phyloP scores from a whole-genome alignment of 202 grass and related monocot genomes.

The Eragrostis tef region DNA sequence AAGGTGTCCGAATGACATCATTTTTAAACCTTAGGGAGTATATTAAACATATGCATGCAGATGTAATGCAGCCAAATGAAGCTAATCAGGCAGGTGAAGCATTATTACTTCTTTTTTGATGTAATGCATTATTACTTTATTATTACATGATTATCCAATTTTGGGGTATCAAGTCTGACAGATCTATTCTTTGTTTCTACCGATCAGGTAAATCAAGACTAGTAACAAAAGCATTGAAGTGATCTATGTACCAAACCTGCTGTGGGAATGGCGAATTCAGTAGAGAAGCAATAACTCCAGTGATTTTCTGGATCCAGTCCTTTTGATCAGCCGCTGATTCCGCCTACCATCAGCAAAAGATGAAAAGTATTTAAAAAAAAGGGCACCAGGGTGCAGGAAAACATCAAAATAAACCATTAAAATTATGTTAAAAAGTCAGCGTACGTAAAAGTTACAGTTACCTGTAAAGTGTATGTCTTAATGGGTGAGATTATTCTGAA shows the following conservation, averaged over 20 bases:
- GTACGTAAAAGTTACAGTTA: constrained; percentile 37
- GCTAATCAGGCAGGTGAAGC: constrained; percentile 26
- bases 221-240: constrained; percentile 36
- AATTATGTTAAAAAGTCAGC: constrained; percentile 14
- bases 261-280: constrained; percentile 70
- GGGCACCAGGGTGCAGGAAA: background rate
- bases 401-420: background rate
- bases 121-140: constrained; percentile 17
- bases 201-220: constrained; percentile 25
- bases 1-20: no score
- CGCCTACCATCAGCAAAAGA: constrained; percentile 56
- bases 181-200: constrained; percentile 8
- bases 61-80: constrained; percentile 34
- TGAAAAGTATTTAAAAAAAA: constrained; percentile 25
- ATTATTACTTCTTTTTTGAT: background rate
- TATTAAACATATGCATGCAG: constrained; percentile 10
- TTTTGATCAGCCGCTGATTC: constrained; percentile 84
- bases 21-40: background rate
- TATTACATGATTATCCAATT: constrained; percentile 40
- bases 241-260: constrained; percentile 55
- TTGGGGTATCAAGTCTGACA: constrained; percentile 3
- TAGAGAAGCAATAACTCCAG: constrained; percentile 92
- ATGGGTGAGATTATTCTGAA: constrained; percentile 94
- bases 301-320: constrained; percentile 97
- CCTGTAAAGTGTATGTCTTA: constrained; percentile 92